phyloP scores from a whole-genome alignment of 306 rosid species.

The Sicyos baderoa region DNA sequence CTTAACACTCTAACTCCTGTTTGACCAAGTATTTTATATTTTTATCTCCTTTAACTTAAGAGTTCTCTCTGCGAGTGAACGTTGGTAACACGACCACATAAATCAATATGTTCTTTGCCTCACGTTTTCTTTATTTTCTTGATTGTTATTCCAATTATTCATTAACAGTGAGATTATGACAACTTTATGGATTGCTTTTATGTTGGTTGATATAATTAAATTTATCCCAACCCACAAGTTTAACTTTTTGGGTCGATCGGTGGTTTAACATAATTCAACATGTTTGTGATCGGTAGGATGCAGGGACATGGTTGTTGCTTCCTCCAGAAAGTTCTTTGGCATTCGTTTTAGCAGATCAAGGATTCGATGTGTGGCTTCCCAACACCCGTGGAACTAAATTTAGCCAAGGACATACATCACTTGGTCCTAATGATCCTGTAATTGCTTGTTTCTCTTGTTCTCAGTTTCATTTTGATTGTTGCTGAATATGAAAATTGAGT shows the following conservation, averaged over 20 bases:
- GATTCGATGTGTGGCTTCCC: constrained; percentile 73
- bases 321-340: constrained; percentile 58
- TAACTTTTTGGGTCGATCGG: too few relatives aligned
- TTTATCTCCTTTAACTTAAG: too few relatives aligned
- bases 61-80: too few relatives aligned
- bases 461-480: neutral
- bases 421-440: constrained; percentile 37
- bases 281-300: constrained; percentile 21
- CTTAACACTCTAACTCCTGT: too few relatives aligned
- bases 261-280: too few relatives aligned
- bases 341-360: constrained; percentile 59
- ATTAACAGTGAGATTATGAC: neutral
- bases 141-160: too few relatives aligned
- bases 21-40: too few relatives aligned
- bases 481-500: neutral
- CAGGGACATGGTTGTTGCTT: constrained; percentile 59
- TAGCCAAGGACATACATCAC: constrained; percentile 45
- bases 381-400: constrained; percentile 73
- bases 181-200: neutral
- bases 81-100: too few relatives aligned
- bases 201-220: too few relatives aligned
- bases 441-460: constrained; percentile 15
- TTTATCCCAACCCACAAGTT: too few relatives aligned
- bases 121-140: too few relatives aligned
- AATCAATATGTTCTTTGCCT: too few relatives aligned